phyloP scores from a whole-genome alignment of 192 early-diverging fungal genomes.

The Pecoramyces ruminantium region DNA sequence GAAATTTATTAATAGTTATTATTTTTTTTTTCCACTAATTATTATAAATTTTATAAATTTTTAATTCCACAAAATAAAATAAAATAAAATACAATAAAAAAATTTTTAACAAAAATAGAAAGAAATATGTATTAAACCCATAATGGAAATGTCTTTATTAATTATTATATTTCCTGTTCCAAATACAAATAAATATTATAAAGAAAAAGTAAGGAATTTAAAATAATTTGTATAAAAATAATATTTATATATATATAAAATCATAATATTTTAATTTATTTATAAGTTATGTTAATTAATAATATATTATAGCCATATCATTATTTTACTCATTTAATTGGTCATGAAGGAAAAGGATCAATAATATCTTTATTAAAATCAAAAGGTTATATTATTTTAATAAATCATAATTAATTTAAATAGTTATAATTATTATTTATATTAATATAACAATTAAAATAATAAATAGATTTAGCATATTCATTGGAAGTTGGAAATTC shows the following conservation, averaged over 20 bases:
- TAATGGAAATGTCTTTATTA: constrained; percentile 63
- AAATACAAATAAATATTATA: constrained; percentile 43
- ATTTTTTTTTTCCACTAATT: no score
- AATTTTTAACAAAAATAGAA: no score
- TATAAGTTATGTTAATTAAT: no score
- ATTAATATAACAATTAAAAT: no score
- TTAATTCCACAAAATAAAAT: no score
- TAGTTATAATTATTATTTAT: no score
- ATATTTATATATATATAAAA: no score
- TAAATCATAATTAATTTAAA: neutral
- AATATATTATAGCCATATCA: constrained; percentile 31
- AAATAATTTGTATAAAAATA: no score
- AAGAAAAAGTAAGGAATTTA: neutral
- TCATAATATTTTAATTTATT: constrained; percentile 4
- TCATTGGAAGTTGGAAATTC: constrained; percentile 44
- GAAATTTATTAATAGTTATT: no score
- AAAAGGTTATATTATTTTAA: constrained; percentile 15
- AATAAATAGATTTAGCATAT: constrained; percentile 50
- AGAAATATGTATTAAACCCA: constrained; percentile 29
- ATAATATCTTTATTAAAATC: constrained; percentile 70
- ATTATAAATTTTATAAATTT: no score
- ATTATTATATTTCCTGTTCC: constrained; percentile 76
- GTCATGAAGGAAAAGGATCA: constrained; percentile 81
- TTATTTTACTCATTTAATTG: constrained; percentile 77
- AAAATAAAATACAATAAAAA: no score